Conservation (phyloP, 169 alveolate species). For the Babesia gibsoni region DNA sequence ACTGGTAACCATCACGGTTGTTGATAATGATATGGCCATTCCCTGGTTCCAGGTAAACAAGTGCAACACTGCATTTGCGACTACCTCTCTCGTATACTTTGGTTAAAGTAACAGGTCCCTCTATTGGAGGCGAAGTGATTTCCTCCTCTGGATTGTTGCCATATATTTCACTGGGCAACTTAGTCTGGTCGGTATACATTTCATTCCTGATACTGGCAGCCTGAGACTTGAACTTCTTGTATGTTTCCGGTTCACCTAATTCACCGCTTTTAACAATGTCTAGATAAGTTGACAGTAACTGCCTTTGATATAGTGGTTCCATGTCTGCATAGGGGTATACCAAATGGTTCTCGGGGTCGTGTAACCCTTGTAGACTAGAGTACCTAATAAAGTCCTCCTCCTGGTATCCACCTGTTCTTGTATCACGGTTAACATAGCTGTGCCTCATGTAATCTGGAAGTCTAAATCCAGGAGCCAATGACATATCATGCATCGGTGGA, state of each 20-base stretch:
- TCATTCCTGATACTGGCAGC: conserved; percentile 28
- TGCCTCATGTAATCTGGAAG: conserved; percentile 39
- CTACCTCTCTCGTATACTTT: conserved; percentile 57
- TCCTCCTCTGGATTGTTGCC: neutral
- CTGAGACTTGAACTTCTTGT: conserved; percentile 34
- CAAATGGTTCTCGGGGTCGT: conserved; percentile 43
- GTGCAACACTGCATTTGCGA: conserved; percentile 61
- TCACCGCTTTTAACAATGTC: conserved; percentile 52
- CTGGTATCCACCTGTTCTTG: neutral
- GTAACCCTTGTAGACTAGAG: conserved; percentile 52
- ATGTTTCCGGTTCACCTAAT: conserved; percentile 38
- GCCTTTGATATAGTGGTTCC: conserved; percentile 55
- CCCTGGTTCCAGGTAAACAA: conserved; percentile 76
- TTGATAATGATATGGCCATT: conserved; percentile 72
- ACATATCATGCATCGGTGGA: conserved; percentile 62
- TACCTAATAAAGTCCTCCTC: conserved; percentile 43
- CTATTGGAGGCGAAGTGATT: neutral
- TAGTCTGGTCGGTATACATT: conserved; percentile 47
- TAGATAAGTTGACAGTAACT: conserved; percentile 45
- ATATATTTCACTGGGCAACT: conserved; percentile 27
- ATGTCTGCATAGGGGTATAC: conserved; percentile 49
- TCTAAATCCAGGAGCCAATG: conserved; percentile 21
- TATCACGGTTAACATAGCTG: conserved; percentile 14
- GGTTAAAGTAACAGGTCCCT: neutral
- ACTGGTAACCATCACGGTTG: conserved; percentile 76